These are phyloP conservation scores for Sophora flavescens DNA, from an alignment of 306 rosid species.

Conservation along the genomic window DNA sequence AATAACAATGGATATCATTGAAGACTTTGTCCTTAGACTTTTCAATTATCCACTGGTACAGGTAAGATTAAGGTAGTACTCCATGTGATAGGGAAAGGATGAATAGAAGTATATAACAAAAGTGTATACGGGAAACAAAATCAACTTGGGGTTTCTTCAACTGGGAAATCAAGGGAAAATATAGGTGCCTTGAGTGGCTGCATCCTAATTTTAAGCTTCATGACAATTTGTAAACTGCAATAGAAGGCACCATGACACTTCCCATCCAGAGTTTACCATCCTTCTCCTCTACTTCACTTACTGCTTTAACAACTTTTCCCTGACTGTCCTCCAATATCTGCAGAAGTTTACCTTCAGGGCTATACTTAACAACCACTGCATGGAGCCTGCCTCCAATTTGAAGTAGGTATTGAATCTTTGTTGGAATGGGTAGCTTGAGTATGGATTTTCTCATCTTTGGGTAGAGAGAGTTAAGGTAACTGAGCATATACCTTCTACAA, in stretches of 20 bases:
- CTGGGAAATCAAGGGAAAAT: not conserved
- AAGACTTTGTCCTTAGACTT: not conserved
- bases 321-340: constrained; percentile 73
- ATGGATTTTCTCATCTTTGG: constrained; percentile 65
- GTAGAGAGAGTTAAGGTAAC: constrained; percentile 52
- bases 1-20: too few species aligned
- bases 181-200: not conserved
- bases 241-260: constrained; percentile 75
- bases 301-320: constrained; percentile 77
- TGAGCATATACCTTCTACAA: constrained; percentile 53
- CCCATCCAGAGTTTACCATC: constrained; percentile 93
- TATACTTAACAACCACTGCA: constrained; percentile 66
- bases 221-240: constrained; percentile 74
- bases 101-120: not conserved
- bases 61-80: not conserved
- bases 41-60: not conserved
- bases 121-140: not conserved
- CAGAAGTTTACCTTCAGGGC: constrained; percentile 78
- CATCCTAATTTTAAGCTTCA: constrained; percentile 35
- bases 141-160: not conserved
- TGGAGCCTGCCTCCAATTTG: constrained; percentile 64
- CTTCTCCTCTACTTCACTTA: constrained; percentile 85
- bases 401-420: constrained; percentile 59
- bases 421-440: constrained; percentile 75
- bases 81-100: not conserved